Conservation (phyloP, 805 yeast species). For the Monosporozyma unispora region DNA sequence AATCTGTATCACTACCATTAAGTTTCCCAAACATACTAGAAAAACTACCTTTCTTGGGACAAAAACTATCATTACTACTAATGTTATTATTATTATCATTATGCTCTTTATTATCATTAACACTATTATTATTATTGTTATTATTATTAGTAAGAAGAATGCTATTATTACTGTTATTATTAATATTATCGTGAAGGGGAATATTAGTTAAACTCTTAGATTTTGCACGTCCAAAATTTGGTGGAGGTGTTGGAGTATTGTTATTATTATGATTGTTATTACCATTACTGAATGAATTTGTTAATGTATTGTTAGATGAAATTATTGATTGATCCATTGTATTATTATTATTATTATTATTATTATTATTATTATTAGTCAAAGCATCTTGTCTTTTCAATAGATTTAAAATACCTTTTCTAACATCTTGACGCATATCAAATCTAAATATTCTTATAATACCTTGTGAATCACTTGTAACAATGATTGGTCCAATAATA, state of each 20-base stretch:
- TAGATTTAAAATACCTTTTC: slow-evolving; percentile 29
- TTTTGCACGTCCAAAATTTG: not conserved
- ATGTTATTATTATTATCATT: not conserved
- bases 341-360: too few relatives aligned
- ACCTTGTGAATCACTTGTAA: slow-evolving; percentile 70
- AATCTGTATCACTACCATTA: not conserved
- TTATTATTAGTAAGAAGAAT: not conserved
- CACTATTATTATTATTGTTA: not conserved
- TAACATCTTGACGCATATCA: slow-evolving; percentile 51
- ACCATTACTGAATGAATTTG: not conserved
- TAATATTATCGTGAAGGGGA: not conserved
- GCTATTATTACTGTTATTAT: not conserved
- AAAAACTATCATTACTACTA: not conserved
- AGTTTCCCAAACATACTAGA: not conserved
- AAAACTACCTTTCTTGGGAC: not conserved
- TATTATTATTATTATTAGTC: too few relatives aligned
- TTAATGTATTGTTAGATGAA: not conserved
- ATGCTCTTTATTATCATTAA: too few relatives aligned
- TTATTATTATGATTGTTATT: not conserved
- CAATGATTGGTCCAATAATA: slow-evolving; percentile 42
- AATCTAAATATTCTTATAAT: slow-evolving; percentile 67
- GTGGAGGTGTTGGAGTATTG: not conserved
- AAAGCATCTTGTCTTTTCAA: slow-evolving; percentile 5
- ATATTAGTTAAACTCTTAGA: not conserved
- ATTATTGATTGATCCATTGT: not conserved